A percentile compares a stretch with the other conserved stretches of the same genome.
phyloP scores from a whole-genome alignment of 352 stramenopile species.

The Globisporangium emineosum region DNA sequence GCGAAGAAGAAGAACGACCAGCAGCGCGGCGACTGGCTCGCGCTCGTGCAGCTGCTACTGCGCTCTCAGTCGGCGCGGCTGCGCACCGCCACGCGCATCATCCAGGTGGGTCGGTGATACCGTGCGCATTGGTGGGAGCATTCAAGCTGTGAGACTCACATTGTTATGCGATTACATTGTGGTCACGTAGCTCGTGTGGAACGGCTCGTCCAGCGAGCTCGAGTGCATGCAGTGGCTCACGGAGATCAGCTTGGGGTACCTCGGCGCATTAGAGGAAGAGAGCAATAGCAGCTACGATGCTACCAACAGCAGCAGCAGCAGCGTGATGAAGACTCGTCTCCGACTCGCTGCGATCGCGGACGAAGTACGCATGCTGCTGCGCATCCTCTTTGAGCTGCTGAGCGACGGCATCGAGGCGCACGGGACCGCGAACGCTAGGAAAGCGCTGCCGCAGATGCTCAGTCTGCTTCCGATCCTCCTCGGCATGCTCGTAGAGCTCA shows the following conservation, averaged over 20 bases:
- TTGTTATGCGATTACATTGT: not conserved
- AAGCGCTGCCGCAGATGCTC: conserved; percentile 58
- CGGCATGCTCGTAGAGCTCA: conserved; percentile 36
- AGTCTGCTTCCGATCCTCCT: conserved; percentile 56
- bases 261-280: conserved; percentile 37
- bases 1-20: conserved; percentile 41
- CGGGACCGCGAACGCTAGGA: conserved; percentile 17
- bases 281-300: conserved; percentile 5
- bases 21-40: conserved; percentile 54
- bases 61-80: conserved; percentile 50
- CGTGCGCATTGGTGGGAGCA: not conserved
- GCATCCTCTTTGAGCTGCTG: conserved; percentile 56
- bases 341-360: conserved; percentile 27
- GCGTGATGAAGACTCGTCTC: conserved; percentile 1
- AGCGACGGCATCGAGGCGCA: conserved; percentile 34
- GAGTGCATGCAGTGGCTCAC: conserved; percentile 75
- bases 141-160: not conserved
- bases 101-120: conserved; percentile 27
- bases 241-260: conserved; percentile 69
- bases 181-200: conserved; percentile 34
- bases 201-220: conserved; percentile 53
- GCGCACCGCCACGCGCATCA: conserved; percentile 49
- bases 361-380: conserved; percentile 52
- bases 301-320: not conserved
- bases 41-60: conserved; percentile 58